Conservation (phyloP, 169 alveolate genomes). For the Plasmodium gonderi region DNA sequence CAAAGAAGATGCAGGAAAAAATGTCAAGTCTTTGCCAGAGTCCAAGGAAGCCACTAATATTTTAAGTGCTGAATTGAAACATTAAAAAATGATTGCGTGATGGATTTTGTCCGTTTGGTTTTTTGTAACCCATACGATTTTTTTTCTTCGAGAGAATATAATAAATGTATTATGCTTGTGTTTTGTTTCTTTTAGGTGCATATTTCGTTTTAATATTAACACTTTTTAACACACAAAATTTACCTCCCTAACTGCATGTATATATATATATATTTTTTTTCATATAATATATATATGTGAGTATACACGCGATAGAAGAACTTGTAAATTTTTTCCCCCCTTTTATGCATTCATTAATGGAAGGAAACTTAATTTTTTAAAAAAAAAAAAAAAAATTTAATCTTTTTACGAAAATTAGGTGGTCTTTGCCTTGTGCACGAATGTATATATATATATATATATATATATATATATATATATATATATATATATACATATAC, state of each 20-base stretch:
- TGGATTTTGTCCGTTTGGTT: not conserved
- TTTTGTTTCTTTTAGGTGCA: not conserved
- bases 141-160: not conserved
- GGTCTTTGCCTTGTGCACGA: not conserved
- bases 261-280: slow-evolving; percentile 2
- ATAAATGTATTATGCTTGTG: not conserved
- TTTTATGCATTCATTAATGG: slow-evolving; percentile 12
- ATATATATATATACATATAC: no score
- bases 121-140: not conserved
- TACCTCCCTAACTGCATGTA: not conserved
- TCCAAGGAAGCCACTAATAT: slow-evolving; percentile 85
- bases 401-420: slow-evolving; percentile 10
- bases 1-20: slow-evolving; percentile 87
- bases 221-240: not conserved
- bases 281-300: not conserved
- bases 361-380: slow-evolving; percentile 11
- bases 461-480: no score
- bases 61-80: slow-evolving; percentile 81
- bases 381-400: not conserved
- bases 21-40: slow-evolving; percentile 81
- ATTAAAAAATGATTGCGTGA: slow-evolving; percentile 31
- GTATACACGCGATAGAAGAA: not conserved
- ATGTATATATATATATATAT: no score
- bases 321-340: not conserved
- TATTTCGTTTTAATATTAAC: not conserved